Conservation (phyloP, 345 rosid species). For the Populus davidiana region DNA sequence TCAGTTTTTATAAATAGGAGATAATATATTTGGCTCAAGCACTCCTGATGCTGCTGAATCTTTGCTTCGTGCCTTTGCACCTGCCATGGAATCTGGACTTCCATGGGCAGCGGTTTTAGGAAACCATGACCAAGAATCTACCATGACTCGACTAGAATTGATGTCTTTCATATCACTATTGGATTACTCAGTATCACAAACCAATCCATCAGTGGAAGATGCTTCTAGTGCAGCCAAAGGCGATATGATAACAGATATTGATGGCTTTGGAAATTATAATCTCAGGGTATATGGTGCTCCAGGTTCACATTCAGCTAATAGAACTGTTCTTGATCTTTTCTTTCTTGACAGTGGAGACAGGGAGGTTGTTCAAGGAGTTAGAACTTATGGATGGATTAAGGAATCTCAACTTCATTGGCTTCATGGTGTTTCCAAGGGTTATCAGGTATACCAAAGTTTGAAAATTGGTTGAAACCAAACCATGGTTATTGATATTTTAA, state of each 20-base stretch:
- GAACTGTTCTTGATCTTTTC: conserved; percentile 67
- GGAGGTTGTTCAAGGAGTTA: conserved; percentile 43
- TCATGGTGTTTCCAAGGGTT: conserved; percentile 56
- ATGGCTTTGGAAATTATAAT: conserved; percentile 84
- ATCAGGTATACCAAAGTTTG: conserved; percentile 37
- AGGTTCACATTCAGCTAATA: conserved; percentile 56
- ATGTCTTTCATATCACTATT: conserved; percentile 61
- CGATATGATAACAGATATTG: conserved; percentile 25
- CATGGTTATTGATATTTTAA: neutral
- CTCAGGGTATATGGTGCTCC: conserved; percentile 57
- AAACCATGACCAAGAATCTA: conserved; percentile 78
- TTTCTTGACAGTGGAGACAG: conserved; percentile 74
- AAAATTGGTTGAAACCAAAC: too few species aligned
- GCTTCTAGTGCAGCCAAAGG: neutral
- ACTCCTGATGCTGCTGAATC: conserved; percentile 53
- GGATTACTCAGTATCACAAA: conserved; percentile 53
- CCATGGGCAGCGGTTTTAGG: conserved; percentile 85
- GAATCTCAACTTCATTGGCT: conserved; percentile 71
- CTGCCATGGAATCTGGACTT: conserved; percentile 60
- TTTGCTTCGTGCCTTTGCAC: conserved; percentile 59
- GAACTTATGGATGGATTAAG: conserved; percentile 73
- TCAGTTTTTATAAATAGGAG: conserved; percentile 42
- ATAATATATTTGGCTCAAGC: conserved; percentile 56
- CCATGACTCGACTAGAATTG: conserved; percentile 61
- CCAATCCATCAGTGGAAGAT: conserved; percentile 47